Evolutionary conservation across 305 asterid species (phyloP).

Genomic region (Solanum hybrid): DNA sequence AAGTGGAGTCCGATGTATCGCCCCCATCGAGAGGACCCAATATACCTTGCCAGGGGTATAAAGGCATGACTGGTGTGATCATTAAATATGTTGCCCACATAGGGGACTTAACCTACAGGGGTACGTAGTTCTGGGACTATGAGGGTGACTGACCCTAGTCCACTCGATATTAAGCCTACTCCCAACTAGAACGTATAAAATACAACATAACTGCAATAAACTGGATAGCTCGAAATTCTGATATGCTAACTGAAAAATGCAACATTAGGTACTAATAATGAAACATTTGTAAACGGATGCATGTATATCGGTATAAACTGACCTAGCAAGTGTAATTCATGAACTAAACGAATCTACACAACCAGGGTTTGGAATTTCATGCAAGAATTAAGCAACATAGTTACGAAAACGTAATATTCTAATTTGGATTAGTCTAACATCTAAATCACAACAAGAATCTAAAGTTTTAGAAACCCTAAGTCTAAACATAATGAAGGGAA

Average conservation of each 20-base stretch:
- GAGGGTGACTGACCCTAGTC: neutral
- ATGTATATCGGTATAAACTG: too few species aligned
- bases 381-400: neutral
- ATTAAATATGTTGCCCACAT: neutral
- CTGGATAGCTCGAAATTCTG: neutral
- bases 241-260: too few species aligned
- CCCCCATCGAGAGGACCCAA: neutral
- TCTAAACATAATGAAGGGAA: neutral
- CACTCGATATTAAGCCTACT: neutral
- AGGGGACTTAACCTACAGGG: neutral
- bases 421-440: neutral
- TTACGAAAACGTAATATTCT: too few species aligned
- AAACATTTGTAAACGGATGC: neutral
- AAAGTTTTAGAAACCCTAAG: neutral
- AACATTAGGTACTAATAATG: neutral
- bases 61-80: neutral
- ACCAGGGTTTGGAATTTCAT: neutral
- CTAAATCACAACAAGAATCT: neutral
- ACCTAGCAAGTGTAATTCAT: neutral
- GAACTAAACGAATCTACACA: neutral
- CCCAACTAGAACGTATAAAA: neutral
- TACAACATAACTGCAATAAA: neutral
- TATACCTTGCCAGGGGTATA: neutral
- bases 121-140: neutral
- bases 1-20: neutral